Percentiles rank a stretch among this genome's conserved stretches.
Evolutionary conservation across 1,284 basidiomycete genomes (phyloP).

Genomic region (Sporisorium reilianum): DNA sequence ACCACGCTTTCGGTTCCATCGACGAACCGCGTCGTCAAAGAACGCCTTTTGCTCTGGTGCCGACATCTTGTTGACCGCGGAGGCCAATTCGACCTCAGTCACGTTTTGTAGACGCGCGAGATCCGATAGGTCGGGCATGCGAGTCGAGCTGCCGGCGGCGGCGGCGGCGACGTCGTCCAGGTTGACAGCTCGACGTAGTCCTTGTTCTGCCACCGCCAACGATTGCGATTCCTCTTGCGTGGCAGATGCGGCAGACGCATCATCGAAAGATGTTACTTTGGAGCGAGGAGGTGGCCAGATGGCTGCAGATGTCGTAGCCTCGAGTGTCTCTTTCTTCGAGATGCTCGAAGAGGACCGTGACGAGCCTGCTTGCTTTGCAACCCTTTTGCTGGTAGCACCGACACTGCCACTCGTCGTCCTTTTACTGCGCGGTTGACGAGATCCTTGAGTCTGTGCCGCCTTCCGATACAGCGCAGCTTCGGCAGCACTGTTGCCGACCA

Average conservation of each 20-base stretch:
- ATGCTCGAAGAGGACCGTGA: slow-evolving; percentile 1
- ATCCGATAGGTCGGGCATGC: slow-evolving; percentile 24
- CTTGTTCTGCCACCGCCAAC: slow-evolving; percentile 25
- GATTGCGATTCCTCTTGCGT: slow-evolving; percentile 29
- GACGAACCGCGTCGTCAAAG: slow-evolving; percentile 31
- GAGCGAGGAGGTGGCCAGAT: slow-evolving; percentile 31
- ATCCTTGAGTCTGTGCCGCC: neutral
- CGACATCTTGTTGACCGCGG: slow-evolving; percentile 32
- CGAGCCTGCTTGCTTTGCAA: slow-evolving; percentile 1
- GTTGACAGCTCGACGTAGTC: slow-evolving; percentile 16
- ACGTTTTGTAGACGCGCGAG: slow-evolving; percentile 27
- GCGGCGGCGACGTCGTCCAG: neutral
- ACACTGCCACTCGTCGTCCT: neutral
- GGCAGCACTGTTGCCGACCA: slow-evolving; percentile 30
- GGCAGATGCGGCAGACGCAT: neutral
- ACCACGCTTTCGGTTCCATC: slow-evolving; percentile 24
- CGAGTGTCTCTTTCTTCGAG: slow-evolving; percentile 2
- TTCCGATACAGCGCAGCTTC: slow-evolving; percentile 30
- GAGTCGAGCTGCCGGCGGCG: neutral
- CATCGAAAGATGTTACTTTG: neutral
- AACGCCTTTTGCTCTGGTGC: slow-evolving; percentile 26
- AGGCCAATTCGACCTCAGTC: slow-evolving; percentile 29
- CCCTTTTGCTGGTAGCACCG: neutral
- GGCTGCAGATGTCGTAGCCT: neutral
- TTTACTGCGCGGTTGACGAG: slow-evolving; percentile 6